Evolutionary conservation across 176 grass and related monocot species (phyloP).

Genomic region (Lolium perenne): DNA sequence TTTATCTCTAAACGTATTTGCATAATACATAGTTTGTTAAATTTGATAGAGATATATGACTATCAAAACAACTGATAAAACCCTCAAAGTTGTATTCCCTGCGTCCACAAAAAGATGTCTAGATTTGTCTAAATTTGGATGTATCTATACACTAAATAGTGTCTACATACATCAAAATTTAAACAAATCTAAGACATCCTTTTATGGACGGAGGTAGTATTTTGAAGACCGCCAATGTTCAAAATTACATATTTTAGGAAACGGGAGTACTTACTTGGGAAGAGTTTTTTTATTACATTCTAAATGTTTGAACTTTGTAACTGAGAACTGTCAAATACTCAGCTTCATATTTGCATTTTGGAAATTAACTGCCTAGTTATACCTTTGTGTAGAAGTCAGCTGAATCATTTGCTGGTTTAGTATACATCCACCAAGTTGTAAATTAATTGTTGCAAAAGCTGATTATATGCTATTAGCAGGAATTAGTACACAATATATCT

Average conservation of each 20-base stretch:
- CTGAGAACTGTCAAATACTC: background rate
- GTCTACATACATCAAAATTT: no score
- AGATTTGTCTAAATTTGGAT: no score
- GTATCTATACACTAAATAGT: no score
- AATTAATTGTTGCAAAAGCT: background rate
- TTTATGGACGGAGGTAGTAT: no score
- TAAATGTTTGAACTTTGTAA: background rate
- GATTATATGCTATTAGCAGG: background rate
- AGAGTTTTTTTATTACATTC: background rate
- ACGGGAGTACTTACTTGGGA: background rate
- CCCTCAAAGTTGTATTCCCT: background rate
- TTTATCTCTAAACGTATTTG: background rate
- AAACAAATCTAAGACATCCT: no score
- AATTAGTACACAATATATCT: background rate
- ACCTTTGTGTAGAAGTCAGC: background rate
- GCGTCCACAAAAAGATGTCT: no score
- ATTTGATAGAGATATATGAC: background rate
- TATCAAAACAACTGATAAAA: background rate
- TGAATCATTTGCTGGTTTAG: background rate
- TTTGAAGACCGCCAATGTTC: background rate
- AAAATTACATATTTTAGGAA: constrained; percentile 8
- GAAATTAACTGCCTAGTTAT: constrained; percentile 4
- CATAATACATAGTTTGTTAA: background rate
- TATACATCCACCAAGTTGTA: background rate
- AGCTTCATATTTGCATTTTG: background rate